Percentiles rank a stretch among this genome's conserved stretches.
phyloP scores from a whole-genome alignment of 73 alveolate genomes.

The Symbiodinium pilosum region DNA sequence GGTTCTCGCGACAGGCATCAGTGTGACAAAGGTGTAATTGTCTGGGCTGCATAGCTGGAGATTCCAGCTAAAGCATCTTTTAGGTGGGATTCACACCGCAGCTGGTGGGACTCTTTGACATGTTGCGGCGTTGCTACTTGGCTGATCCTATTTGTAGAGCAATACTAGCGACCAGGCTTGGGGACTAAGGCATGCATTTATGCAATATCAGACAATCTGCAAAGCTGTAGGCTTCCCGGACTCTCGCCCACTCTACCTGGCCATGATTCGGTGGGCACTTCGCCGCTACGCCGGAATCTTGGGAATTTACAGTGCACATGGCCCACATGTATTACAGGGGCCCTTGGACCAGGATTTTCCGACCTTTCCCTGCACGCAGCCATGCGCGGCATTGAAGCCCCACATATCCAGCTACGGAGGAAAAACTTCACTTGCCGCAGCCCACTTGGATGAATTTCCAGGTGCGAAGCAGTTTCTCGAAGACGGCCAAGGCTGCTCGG shows the following conservation, averaged over 20 bases:
- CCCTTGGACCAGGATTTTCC: no score
- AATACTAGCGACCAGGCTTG: no score
- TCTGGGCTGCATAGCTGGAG: background rate
- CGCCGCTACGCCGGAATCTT: conserved; percentile 60
- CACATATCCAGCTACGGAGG: background rate
- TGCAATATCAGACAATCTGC: no score
- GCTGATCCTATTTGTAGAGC: background rate
- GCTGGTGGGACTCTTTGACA: conserved; percentile 53
- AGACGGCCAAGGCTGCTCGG: background rate
- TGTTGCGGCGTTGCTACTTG: conserved; percentile 20
- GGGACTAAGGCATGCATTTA: no score
- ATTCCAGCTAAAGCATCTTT: no score
- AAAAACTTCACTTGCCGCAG: background rate
- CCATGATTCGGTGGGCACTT: conserved; percentile 72
- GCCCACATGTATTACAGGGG: no score
- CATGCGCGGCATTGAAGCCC: no score
- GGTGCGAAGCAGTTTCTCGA: background rate
- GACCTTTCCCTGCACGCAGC: no score
- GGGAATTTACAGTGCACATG: no score
- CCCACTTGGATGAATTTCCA: background rate
- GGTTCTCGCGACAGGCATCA: conserved; percentile 69
- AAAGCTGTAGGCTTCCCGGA: conserved; percentile 88
- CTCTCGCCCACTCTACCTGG: conserved; percentile 40
- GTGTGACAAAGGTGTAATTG: background rate
- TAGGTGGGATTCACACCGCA: conserved; percentile 68